These are phyloP conservation scores for Sclerotinia borealis DNA, from an alignment of 2,329 filamentous ascomycete species.

Conservation along the genomic window DNA sequence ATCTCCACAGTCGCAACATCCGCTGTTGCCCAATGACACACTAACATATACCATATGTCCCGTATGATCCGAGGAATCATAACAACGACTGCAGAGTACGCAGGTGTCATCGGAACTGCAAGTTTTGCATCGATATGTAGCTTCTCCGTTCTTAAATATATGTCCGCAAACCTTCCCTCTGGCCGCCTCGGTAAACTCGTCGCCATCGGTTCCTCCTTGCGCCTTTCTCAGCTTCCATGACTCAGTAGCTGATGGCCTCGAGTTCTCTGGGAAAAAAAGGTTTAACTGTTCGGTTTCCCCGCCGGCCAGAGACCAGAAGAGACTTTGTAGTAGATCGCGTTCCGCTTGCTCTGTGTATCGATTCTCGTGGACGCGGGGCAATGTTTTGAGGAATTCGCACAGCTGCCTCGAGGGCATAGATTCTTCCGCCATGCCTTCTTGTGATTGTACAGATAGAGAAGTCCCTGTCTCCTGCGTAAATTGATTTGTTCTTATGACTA, in stretches of 20 bases:
- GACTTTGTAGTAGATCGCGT: slow-evolving; percentile 64
- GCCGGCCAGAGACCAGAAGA: slow-evolving; percentile 83
- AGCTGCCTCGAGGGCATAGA: slow-evolving; percentile 58
- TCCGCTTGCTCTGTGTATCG: slow-evolving; percentile 69
- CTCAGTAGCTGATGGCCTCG: slow-evolving; percentile 42
- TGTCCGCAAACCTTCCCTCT: slow-evolving; percentile 93
- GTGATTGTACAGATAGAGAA: not conserved
- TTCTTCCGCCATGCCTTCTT: slow-evolving; percentile 9
- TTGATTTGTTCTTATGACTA: not conserved
- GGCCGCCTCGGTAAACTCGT: slow-evolving; percentile 89
- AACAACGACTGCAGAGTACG: slow-evolving; percentile 88
- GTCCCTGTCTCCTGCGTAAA: not conserved
- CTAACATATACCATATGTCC: slow-evolving; percentile 87
- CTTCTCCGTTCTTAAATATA: slow-evolving; percentile 92
- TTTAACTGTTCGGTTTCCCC: slow-evolving; percentile 67
- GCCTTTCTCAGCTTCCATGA: slow-evolving; percentile 75
- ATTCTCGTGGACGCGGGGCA: slow-evolving; percentile 67
- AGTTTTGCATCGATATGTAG: slow-evolving; percentile 88
- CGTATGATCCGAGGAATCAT: slow-evolving; percentile 90
- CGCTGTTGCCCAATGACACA: slow-evolving; percentile 83
- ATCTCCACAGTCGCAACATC: slow-evolving; percentile 96
- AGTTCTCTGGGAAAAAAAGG: slow-evolving; percentile 76
- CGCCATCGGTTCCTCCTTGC: slow-evolving; percentile 87
- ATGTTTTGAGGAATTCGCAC: slow-evolving; percentile 71
- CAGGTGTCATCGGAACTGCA: slow-evolving; percentile 94